Evolutionary conservation across 2,329 filamentous ascomycete species (phyloP), one percentile per base, ranked within the genome.

Genomic region (Drechslerella stenobrocha): DNA sequence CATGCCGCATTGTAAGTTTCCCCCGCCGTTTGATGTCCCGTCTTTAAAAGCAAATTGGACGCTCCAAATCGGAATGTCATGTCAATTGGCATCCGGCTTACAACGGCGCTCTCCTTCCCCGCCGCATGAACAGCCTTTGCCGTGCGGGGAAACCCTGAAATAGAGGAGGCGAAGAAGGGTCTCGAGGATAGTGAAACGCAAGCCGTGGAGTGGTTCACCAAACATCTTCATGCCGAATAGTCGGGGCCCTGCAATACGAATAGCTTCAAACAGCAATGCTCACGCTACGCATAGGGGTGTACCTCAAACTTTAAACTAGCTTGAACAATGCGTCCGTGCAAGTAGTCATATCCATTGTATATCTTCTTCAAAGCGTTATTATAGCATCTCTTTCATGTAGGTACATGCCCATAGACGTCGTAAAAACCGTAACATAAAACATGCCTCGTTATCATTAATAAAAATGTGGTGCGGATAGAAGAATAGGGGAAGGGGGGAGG

Each of bases 111-210:
- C 18, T 42, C 15, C 37, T 4, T n/a, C 8, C n/a, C 8, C 23
- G 18, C 15, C 8, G 3, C 34, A 37, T 4, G 3, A 37, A 11
- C 3, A 72, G 79, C 78, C 0, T 80, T 80, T 65, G 74, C 74
- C 9, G 66, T 74, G 26, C 72, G 75, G 35, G 71, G 67, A 32
- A 73, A 75, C 37, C 55, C 70, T 1, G 72, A 70, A 20, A 67
- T 73, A 26, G 71, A 71, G 23, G 70, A 69, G 22, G 72, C 72
- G 32, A 73, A 72, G 23, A 70, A 70, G 30, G 59, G 72, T 13
- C 71, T 70, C 2, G 70, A 72, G 35, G 71, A 73, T 18, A 73
- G 74, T 7, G 73, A 75, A 58, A 72, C 74, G 13, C 75, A 76
- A 61, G 73, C 72, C 4, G 61, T 75, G 22, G 70, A 71, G 8